A percentile compares a stretch with the other conserved stretches of the same genome.
Conservation (phyloP, 768 basidiomycete species). For the Boletus speciosus region DNA sequence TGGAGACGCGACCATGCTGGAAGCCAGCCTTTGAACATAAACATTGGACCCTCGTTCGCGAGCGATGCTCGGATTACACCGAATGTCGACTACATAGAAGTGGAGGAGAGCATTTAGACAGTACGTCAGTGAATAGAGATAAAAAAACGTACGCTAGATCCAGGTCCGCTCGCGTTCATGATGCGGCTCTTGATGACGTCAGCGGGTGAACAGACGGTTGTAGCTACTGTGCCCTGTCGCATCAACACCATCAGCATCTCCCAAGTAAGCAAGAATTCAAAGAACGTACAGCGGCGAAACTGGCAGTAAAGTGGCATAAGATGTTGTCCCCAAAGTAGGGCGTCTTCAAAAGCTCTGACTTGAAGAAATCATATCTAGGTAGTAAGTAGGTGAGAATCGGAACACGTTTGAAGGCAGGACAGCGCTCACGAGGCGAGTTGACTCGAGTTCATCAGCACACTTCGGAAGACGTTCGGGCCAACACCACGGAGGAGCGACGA, state of each 20-base stretch:
- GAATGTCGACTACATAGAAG: conserved; percentile 55
- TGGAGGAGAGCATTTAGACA: not conserved
- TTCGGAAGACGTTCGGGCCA: conserved; percentile 82
- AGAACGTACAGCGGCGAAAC: conserved; percentile 71
- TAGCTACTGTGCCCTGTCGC: conserved; percentile 79
- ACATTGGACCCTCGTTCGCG: conserved; percentile 74
- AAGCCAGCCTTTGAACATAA: conserved; percentile 93
- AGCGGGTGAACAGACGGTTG: conserved; percentile 85
- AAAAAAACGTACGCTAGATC: conserved; percentile 55
- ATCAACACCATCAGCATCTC: conserved; percentile 1
- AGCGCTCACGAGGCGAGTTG: conserved; percentile 79
- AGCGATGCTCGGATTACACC: conserved; percentile 66
- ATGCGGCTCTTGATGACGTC: conserved; percentile 88
- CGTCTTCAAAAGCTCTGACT: conserved; percentile 72
- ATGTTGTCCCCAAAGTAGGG: conserved; percentile 80
- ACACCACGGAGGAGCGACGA: conserved; percentile 75
- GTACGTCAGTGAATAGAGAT: not conserved
- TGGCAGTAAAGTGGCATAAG: conserved; percentile 77
- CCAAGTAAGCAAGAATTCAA: not conserved
- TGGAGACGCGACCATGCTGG: conserved; percentile 85
- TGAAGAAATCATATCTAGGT: conserved; percentile 85
- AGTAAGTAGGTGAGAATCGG: not conserved
- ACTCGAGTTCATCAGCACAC: conserved; percentile 86
- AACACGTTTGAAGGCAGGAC: not conserved
- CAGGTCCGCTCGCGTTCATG: conserved; percentile 85